Percentiles rank a stretch among this genome's conserved stretches.
Conservation (phyloP, 2,329 filamentous ascomycete species). For the Cercospora sesami region DNA sequence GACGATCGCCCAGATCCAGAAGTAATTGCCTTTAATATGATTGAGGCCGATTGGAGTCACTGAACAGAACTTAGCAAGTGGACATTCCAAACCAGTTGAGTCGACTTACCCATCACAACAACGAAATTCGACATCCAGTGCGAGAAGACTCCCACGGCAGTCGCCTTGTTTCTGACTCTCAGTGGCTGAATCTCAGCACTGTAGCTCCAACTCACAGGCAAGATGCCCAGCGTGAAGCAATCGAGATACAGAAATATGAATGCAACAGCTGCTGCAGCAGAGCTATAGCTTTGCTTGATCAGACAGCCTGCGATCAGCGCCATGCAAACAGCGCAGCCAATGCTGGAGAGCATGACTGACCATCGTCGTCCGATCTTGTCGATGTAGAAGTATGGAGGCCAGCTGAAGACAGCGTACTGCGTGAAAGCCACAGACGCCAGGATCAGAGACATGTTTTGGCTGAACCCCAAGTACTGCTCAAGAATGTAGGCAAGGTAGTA, state of each 20-base stretch:
- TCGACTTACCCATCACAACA: constrained; percentile 34
- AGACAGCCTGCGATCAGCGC: constrained; percentile 40
- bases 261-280: constrained; percentile 38
- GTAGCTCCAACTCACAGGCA: constrained; percentile 45
- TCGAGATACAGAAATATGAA: constrained; percentile 55
- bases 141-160: constrained; percentile 50
- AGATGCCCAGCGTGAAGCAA: constrained; percentile 54
- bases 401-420: constrained; percentile 37
- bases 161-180: constrained; percentile 51
- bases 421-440: constrained; percentile 38
- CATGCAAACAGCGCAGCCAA: constrained; percentile 40
- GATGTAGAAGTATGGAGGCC: constrained; percentile 39
- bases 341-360: constrained; percentile 36
- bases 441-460: constrained; percentile 34
- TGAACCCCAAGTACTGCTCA: constrained; percentile 33
- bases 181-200: constrained; percentile 53
- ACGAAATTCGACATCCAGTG: constrained; percentile 54
- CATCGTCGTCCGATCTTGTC: constrained; percentile 36
- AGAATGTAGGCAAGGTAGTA: constrained; percentile 38
- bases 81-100: background rate
- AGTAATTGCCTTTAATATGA: constrained; percentile 51
- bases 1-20: constrained; percentile 57
- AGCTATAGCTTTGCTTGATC: constrained; percentile 30
- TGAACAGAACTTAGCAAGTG: background rate
- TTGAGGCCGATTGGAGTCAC: constrained; percentile 31